Percentiles rank a stretch among this genome's conserved stretches.
Evolutionary conservation across 345 rosid species (phyloP).

Genomic region (Tarenaya hassleriana): DNA sequence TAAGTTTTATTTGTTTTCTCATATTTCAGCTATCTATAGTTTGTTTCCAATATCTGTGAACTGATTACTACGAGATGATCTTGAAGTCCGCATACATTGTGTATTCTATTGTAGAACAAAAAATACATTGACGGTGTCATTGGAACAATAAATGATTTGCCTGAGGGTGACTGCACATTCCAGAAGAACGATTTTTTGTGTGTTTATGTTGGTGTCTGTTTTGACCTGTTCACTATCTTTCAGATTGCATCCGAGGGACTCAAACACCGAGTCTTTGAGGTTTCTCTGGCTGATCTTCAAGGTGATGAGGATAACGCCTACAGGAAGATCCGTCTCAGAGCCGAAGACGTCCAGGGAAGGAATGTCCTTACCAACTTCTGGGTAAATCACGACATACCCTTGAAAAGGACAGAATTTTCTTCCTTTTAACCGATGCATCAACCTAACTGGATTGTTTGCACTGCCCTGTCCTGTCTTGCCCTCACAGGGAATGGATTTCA

Average conservation of each 20-base stretch:
- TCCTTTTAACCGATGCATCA: not conserved
- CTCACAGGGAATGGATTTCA: slow-evolving; percentile 82
- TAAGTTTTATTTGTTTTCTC: too few species aligned
- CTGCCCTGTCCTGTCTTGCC: not conserved
- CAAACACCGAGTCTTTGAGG: slow-evolving; percentile 81
- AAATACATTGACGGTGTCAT: too few species aligned
- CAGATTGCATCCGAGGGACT: slow-evolving; percentile 98
- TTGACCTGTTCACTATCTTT: not conserved
- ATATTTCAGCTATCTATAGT: too few species aligned
- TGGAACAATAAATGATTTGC: too few species aligned
- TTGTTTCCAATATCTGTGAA: too few species aligned
- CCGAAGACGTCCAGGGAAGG: slow-evolving; percentile 88
- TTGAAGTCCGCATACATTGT: too few species aligned
- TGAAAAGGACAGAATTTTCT: not conserved
- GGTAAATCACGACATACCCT: slow-evolving; percentile 32
- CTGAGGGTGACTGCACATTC: too few species aligned
- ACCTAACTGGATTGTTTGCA: not conserved
- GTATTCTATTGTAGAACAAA: too few species aligned
- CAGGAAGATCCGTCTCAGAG: slow-evolving; percentile 88
- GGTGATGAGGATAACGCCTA: slow-evolving; percentile 70
- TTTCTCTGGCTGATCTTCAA: slow-evolving; percentile 87
- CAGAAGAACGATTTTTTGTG: not conserved
- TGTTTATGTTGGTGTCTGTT: not conserved
- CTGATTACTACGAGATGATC: too few species aligned
- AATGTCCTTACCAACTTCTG: slow-evolving; percentile 91